phyloP scores from a whole-genome alignment of 768 basidiomycete species.

The Kwoniella sp. region DNA sequence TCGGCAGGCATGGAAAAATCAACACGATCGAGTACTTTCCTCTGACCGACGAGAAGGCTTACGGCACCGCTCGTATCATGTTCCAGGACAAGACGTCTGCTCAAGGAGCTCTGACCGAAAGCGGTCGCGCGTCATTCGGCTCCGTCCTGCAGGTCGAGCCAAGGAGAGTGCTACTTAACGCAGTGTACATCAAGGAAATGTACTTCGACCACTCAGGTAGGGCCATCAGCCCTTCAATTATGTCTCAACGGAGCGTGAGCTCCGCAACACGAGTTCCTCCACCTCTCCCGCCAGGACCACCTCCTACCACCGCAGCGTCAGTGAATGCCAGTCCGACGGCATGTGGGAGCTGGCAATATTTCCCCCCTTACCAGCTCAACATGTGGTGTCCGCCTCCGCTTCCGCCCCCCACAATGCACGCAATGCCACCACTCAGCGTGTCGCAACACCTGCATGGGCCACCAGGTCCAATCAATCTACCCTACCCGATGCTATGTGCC shows the following conservation, averaged over 20 bases:
- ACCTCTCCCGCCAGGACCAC: too few species aligned
- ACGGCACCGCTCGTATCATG: constrained; percentile 27
- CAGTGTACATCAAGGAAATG: constrained; percentile 24
- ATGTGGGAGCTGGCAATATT: too few species aligned
- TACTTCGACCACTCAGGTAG: constrained; percentile 26
- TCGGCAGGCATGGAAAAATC: constrained; percentile 25
- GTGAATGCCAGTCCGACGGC: too few species aligned
- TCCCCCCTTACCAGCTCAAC: not conserved
- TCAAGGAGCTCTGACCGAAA: constrained; percentile 21
- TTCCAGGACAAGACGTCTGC: constrained; percentile 16
- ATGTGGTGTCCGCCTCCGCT: not conserved
- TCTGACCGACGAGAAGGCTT: not conserved
- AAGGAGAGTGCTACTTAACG: constrained; percentile 21
- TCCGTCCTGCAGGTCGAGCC: constrained; percentile 26
- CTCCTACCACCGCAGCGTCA: too few species aligned
- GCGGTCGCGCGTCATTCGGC: constrained; percentile 22
- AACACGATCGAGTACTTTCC: constrained; percentile 30
- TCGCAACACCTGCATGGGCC: too few species aligned
- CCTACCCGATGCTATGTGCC: constrained; percentile 8
- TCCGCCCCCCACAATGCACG: not conserved
- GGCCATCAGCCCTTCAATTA: constrained; percentile 31
- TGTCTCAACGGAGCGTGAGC: constrained; percentile 23
- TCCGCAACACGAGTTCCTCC: too few species aligned
- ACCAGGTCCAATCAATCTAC: too few species aligned
- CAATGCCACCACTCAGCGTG: too few species aligned